phyloP scores from a whole-genome alignment of 2,329 filamentous ascomycete genomes.

The Fusarium transvaalense region DNA sequence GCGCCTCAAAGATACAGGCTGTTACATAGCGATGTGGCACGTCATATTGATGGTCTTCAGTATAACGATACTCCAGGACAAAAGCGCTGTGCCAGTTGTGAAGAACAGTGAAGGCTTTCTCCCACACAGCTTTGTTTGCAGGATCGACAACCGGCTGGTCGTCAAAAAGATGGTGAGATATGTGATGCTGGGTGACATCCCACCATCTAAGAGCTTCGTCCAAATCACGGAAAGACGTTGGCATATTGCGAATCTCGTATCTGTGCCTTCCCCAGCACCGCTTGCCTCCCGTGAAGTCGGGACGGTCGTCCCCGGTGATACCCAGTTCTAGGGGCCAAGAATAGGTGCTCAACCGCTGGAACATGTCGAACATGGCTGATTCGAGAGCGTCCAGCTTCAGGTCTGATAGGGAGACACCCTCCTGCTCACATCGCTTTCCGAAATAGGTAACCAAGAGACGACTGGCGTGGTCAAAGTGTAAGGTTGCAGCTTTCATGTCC shows the following conservation, averaged over 20 bases:
- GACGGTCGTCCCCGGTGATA: constrained; percentile 7
- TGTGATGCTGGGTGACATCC: constrained; percentile 36
- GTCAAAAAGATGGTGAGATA: constrained; percentile 13
- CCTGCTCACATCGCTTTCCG: constrained; percentile 24
- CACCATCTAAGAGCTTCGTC: constrained; percentile 36
- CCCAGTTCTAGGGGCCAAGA: constrained; percentile 38
- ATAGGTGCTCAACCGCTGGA: constrained; percentile 42
- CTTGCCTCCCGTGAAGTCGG: constrained; percentile 1
- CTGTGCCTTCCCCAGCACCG: constrained; percentile 18
- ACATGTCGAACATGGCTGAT: constrained; percentile 35
- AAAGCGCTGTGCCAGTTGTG: constrained; percentile 38
- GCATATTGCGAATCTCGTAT: constrained; percentile 31
- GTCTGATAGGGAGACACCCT: constrained; percentile 18
- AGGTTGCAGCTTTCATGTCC: constrained; percentile 30
- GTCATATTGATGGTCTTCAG: constrained; percentile 9
- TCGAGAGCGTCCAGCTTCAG: constrained; percentile 33
- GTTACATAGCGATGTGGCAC: constrained; percentile 27
- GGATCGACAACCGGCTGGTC: background rate
- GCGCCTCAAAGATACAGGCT: constrained; percentile 37
- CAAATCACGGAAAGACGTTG: constrained; percentile 34
- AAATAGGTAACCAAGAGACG: constrained; percentile 43
- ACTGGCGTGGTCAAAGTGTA: constrained; percentile 36
- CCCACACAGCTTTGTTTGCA: constrained; percentile 15
- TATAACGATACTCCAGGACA: constrained; percentile 25
- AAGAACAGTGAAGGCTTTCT: constrained; percentile 16